A percentile compares a stretch with the other conserved stretches of the same genome.
phyloP scores from a whole-genome alignment of 2,329 filamentous ascomycete genomes.

The Aspergillus japonicus region DNA sequence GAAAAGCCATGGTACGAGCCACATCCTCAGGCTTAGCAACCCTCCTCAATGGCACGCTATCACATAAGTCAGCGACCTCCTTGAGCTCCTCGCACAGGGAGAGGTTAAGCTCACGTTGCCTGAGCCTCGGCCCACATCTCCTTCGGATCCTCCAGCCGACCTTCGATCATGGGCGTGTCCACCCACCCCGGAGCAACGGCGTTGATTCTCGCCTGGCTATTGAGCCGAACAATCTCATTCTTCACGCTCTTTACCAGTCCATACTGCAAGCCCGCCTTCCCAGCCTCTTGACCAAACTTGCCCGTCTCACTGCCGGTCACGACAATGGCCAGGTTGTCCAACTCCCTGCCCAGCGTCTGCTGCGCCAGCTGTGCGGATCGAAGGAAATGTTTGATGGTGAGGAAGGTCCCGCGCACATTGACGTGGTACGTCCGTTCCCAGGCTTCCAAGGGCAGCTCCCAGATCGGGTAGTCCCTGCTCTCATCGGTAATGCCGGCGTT shows the following conservation, averaged over 20 bases:
- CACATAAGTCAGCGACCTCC: too few species aligned
- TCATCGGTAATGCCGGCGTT: not conserved
- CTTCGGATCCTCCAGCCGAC: slow-evolving; percentile 49
- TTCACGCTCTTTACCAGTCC: slow-evolving; percentile 54
- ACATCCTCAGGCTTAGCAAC: slow-evolving; percentile 52
- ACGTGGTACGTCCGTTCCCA: slow-evolving; percentile 54
- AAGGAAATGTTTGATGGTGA: slow-evolving; percentile 58
- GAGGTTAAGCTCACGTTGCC: slow-evolving; percentile 36
- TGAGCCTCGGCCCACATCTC: slow-evolving; percentile 53
- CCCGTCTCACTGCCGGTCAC: slow-evolving; percentile 55
- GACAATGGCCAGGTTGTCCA: slow-evolving; percentile 53
- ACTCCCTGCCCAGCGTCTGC: slow-evolving; percentile 36
- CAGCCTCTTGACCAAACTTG: slow-evolving; percentile 51
- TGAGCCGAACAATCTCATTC: slow-evolving; percentile 55
- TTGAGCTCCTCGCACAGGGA: too few species aligned
- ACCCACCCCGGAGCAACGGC: slow-evolving; percentile 53
- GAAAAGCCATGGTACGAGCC: slow-evolving; percentile 50
- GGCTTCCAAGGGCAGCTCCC: slow-evolving; percentile 51
- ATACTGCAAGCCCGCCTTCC: slow-evolving; percentile 54
- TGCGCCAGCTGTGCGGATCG: slow-evolving; percentile 44
- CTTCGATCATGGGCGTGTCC: slow-evolving; percentile 49
- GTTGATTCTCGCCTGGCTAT: slow-evolving; percentile 53
- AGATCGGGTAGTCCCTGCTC: slow-evolving; percentile 36
- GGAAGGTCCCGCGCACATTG: slow-evolving; percentile 54
- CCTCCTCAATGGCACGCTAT: slow-evolving; percentile 46